Evolutionary conservation across 2,329 filamentous ascomycete species (phyloP).

Genomic region (Gnomoniopsis smithogilvyi): DNA sequence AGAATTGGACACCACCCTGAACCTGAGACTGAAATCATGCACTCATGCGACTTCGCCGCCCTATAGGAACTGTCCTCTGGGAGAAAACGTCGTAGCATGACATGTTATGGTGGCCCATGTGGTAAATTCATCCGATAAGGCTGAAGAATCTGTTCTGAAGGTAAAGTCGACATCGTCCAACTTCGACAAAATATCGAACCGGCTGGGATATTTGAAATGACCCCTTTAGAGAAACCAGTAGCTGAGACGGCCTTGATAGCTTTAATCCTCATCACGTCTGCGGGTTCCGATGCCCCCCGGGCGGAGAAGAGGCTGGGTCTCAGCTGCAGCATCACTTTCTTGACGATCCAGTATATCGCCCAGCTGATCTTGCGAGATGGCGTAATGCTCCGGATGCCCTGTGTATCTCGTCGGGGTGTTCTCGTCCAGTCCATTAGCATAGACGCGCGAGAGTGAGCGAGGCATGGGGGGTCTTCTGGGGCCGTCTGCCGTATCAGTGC

Average conservation of each 20-base stretch:
- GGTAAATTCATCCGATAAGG: too few relatives aligned
- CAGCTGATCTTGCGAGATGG: slow-evolving; percentile 48
- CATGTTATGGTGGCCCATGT: too few relatives aligned
- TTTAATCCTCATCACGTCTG: slow-evolving; percentile 2
- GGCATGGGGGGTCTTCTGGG: slow-evolving; percentile 35
- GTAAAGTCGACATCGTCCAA: not conserved
- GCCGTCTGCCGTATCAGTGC: slow-evolving; percentile 22
- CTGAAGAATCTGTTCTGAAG: too few relatives aligned
- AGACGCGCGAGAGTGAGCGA: slow-evolving; percentile 39
- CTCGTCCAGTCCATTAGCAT: slow-evolving; percentile 45
- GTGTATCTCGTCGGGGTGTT: slow-evolving; percentile 49
- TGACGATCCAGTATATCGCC: slow-evolving; percentile 49
- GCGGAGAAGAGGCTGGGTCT: slow-evolving; percentile 48
- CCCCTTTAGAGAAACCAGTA: not conserved
- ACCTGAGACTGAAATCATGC: too few relatives aligned
- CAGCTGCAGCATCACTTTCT: slow-evolving; percentile 46
- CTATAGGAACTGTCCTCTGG: too few relatives aligned
- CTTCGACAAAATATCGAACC: not conserved
- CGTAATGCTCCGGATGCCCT: slow-evolving; percentile 50
- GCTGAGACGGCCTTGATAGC: not conserved
- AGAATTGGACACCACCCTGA: too few relatives aligned
- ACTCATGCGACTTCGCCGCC: too few relatives aligned
- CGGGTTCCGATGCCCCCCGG: slow-evolving; percentile 45
- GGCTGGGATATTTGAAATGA: not conserved
- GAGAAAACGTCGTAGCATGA: too few relatives aligned